These are phyloP conservation scores for Ceratonia siliqua DNA, from an alignment of 306 rosid genomes.

Conservation along the genomic window DNA sequence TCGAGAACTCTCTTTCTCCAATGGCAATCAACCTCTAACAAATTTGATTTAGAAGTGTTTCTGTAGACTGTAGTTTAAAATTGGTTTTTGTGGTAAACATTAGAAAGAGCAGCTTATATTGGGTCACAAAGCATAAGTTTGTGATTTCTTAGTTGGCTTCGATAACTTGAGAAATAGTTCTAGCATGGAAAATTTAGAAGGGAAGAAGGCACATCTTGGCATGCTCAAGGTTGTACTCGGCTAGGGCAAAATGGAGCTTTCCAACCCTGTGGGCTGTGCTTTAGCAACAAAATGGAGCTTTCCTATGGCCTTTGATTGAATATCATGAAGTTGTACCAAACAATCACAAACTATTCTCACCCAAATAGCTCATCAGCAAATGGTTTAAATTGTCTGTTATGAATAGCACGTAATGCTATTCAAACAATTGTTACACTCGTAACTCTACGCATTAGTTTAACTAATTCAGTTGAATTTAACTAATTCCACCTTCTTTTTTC, in stretches of 20 bases:
- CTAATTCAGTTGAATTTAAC: too few species aligned
- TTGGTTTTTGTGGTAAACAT: neutral
- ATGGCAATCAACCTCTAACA: constrained; percentile 13
- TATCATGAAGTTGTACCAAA: too few species aligned
- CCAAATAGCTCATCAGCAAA: too few species aligned
- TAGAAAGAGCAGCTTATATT: constrained; percentile 10
- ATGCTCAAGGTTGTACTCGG: neutral
- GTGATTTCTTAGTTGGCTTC: neutral
- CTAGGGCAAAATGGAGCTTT: neutral
- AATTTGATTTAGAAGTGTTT: constrained; percentile 1
- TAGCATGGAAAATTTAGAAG: neutral
- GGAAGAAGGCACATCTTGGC: constrained; percentile 24
- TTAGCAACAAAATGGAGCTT: constrained; percentile 16
- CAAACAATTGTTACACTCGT: too few species aligned
- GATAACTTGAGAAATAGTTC: neutral
- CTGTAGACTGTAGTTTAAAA: neutral
- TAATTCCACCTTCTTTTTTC: too few species aligned
- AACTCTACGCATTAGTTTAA: too few species aligned
- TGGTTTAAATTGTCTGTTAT: neutral
- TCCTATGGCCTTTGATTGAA: too few species aligned
- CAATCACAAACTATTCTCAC: too few species aligned
- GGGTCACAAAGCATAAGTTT: neutral
- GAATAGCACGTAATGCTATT: too few species aligned
- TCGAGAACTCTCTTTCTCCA: constrained; percentile 12
- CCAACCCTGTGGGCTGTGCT: constrained; percentile 9